Evolutionary conservation across 768 basidiomycete species (phyloP).

Genomic region (Xanthoconium purpureum): DNA sequence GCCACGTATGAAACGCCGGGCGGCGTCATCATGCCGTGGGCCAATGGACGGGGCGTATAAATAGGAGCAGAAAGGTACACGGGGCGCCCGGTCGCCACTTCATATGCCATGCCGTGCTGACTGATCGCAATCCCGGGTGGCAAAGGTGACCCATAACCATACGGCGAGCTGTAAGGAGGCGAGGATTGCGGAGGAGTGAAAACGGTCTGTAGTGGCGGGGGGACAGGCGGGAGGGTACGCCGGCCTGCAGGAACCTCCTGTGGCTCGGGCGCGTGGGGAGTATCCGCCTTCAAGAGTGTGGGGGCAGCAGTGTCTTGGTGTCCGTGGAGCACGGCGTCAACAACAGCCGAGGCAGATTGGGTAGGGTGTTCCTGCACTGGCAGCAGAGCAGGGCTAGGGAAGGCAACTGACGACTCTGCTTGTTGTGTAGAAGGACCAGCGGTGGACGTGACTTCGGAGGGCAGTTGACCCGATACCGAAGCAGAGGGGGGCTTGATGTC

Average conservation of each 20-base stretch:
- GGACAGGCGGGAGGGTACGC: constrained; percentile 35
- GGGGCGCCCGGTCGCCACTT: constrained; percentile 77
- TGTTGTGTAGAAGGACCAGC: constrained; percentile 12
- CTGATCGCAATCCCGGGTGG: constrained; percentile 75
- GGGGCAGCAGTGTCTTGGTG: constrained; percentile 28
- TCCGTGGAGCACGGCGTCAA: constrained; percentile 23
- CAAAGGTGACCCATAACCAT: constrained; percentile 50
- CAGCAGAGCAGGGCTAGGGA: constrained; percentile 8
- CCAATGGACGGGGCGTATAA: constrained; percentile 66
- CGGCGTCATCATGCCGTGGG: constrained; percentile 52
- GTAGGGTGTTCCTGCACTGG: constrained; percentile 12
- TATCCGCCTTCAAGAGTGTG: constrained; percentile 30
- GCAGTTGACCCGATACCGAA: constrained; percentile 10
- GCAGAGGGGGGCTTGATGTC: constrained; percentile 30
- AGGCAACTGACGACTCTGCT: constrained; percentile 2
- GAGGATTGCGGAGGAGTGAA: constrained; percentile 45
- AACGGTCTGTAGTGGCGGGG: constrained; percentile 44
- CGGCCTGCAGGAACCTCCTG: constrained; percentile 21
- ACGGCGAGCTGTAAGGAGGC: constrained; percentile 67
- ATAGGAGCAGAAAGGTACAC: constrained; percentile 67
- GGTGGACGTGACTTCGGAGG: background rate
- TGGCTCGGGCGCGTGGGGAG: constrained; percentile 19
- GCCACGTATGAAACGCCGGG: constrained; percentile 52
- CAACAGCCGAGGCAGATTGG: constrained; percentile 5
- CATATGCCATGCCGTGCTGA: constrained; percentile 77